phyloP scores from a whole-genome alignment of 164 flowering plant species.

The Malania oleifera region DNA sequence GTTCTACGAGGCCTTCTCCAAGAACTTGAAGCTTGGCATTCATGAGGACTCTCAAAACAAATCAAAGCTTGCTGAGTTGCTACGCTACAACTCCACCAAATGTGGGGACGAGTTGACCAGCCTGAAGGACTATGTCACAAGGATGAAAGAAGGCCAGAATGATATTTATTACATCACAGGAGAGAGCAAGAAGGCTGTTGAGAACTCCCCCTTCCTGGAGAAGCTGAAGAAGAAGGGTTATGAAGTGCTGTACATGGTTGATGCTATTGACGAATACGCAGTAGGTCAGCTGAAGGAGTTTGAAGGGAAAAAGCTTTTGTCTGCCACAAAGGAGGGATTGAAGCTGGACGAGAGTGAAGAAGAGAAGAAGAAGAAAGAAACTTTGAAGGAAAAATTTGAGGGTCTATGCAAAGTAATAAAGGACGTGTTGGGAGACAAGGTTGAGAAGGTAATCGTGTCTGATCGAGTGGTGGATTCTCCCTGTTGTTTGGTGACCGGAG shows the following conservation, averaged over 20 bases:
- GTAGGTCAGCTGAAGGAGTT: conserved; percentile 9
- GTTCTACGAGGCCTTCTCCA: conserved; percentile 7
- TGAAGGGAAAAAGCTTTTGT: neutral
- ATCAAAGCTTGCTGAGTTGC: conserved; percentile 3
- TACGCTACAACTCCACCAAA: conserved; percentile 8
- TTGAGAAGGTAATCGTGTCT: conserved; percentile 4
- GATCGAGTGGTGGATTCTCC: conserved; percentile 10
- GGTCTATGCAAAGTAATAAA: conserved; percentile 10
- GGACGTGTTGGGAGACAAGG: conserved; percentile 8
- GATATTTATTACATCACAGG: conserved; percentile 6
- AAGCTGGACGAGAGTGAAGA: conserved; percentile 6
- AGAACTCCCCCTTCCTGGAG: conserved; percentile 8
- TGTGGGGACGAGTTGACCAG: conserved; percentile 8
- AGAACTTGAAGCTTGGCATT: conserved; percentile 4
- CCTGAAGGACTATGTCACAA: conserved; percentile 9
- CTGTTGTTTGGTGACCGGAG: conserved; percentile 7
- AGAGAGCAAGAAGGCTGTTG: conserved; percentile 10
- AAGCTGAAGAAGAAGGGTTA: conserved; percentile 9
- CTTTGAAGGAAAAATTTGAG: conserved; percentile 6
- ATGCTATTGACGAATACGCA: conserved; percentile 4
- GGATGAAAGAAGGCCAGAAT: conserved; percentile 10
- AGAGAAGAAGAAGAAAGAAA: conserved; percentile 4
- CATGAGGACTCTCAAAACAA: conserved; percentile 8
- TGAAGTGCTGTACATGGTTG: conserved; percentile 7
- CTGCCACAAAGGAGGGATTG: conserved; percentile 6